Base-by-base conservation (phyloP, 345 rosid species). In the Eucalyptus sideroxylon region DNA sequence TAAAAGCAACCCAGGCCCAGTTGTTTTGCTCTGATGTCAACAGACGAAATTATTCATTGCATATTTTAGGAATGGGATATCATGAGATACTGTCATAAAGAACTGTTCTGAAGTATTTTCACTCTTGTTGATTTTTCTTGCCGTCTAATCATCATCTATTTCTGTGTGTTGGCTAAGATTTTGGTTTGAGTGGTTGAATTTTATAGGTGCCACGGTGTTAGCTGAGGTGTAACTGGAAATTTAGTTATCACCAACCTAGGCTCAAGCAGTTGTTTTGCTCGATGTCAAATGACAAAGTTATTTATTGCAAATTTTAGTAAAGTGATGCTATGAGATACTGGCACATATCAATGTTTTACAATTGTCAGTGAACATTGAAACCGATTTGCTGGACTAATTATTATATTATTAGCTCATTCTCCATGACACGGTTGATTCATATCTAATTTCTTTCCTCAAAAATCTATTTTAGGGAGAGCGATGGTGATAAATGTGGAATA, bases 401-500 rank as follows among this genome's bases (percentile, higher is more conserved):
- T 37, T 37, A 37, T 37, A 77, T 37, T 77, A 24, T 77, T 77
- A 77, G 47, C 83, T 14, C 45, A 37, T 77, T 77, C 83, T 77
- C 47, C 83, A 77, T 19, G 47, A 77, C 83, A 37, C 1, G 5
- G 26, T 77, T 40, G 40, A 77, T 77, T 77, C 15, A 21, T 6
- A 15, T 21, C 45, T 77, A 77, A 77, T 77, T 77, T 77, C 14
- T 77, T 37, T 77, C 47, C 83, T 77, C 27, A 37, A 77, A 77
- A 77, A 89, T 72, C 86, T 88, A 92, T 86, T 91, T 87, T 94
- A 98, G 99, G 99, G 82, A 92, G 99, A 92, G 93, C 98, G 1
- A 96, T 97, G 99, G 99, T 98, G 91, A 96, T 97, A 90, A 98
- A 98, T 89, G 99, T 98, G 90, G 99, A 98, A 88, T 97, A 97